A percentile compares a stretch with the other conserved stretches of the same genome.
phyloP scores from a whole-genome alignment of 2,329 filamentous ascomycete species.

The Falciphora oryzae region DNA sequence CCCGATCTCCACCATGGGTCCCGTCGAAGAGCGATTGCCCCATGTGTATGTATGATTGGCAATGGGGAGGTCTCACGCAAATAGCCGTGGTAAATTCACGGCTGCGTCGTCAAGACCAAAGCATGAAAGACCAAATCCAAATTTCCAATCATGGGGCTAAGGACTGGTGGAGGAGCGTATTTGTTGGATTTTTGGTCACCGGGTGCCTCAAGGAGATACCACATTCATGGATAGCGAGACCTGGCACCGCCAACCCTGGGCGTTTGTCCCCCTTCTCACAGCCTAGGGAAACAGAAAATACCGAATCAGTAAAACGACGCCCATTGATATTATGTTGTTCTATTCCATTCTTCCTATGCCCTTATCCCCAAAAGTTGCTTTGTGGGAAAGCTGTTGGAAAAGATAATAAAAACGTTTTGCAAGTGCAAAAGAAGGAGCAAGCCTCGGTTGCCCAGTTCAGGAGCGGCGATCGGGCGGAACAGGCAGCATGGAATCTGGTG shows the following conservation, averaged over 20 bases:
- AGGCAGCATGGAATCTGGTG: neutral
- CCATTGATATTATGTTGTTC: constrained; percentile 1
- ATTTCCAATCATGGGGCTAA: too few species aligned
- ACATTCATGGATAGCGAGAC: constrained; percentile 1
- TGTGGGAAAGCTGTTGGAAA: neutral
- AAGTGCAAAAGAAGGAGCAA: neutral
- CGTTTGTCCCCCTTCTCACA: neutral
- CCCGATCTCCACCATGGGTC: neutral
- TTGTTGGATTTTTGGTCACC: too few species aligned
- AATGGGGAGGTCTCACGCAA: neutral
- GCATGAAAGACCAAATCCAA: too few species aligned
- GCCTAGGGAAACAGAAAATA: neutral
- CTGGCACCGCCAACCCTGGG: neutral
- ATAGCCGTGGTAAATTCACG: neutral
- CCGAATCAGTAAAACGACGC: constrained; percentile 1
- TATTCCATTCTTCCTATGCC: neutral
- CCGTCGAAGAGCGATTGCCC: neutral
- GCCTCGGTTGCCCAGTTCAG: neutral
- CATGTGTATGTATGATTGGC: neutral
- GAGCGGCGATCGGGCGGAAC: neutral
- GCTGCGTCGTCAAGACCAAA: too few species aligned
- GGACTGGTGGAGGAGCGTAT: too few species aligned
- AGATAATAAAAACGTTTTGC: neutral
- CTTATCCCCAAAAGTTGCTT: neutral
- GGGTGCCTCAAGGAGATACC: too few species aligned